Evolutionary conservation across 495 filamentous ascomycete genomes (phyloP), one percentile per base, ranked within the genome.

Genomic region (Paragyromitra xinjiangensis): DNA sequence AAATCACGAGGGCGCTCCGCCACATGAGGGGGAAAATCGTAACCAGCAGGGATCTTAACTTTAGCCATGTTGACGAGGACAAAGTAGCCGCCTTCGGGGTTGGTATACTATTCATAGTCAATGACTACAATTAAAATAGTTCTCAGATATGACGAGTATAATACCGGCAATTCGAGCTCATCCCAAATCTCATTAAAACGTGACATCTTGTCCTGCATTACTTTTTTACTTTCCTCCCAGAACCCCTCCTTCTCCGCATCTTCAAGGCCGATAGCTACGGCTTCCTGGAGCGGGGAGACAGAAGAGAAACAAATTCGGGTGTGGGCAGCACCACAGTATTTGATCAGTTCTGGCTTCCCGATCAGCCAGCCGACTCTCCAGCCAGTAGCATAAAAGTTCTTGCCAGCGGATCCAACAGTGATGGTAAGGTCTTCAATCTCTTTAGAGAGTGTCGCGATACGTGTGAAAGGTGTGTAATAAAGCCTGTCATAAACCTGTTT

Each of bases 321-420:
- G 85, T 99, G 95, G 0, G 94, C 95, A 37, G 92, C 93, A 19
- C 91, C 88, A 48, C 97, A 95, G 83, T 98, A 93, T 83, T 95
- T 93, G 86, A 98, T 95, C 56, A 99, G 86, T 66, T 95, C 88
- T 22, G 92, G 88, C 1, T 92, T 93, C 0, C 95, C 95, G 75
- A 98, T 96, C 16, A 99, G 86, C 89, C 94, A 99, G 8, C 88
- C 87, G 84, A 62, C 96, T 66, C 95, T 90, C 95, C 95, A 99
- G 48, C 95, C 95, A 0, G 95, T 99, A 61, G 92, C 92, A 80
- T 99, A 98, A 85, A 99, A 99, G 84, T 95, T 96, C 86, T 99
- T 99, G 71, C 95, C 95, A 5, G 93, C 95, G 2, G 93, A 96
- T 39, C 96, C 95, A 51, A 98, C 95, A 2, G 95, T 98, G 44